Evolutionary conservation across 1,139 yeast species (phyloP), one percentile per base, ranked within the genome.

Genomic region (Protomyces arabidopsidicola): DNA sequence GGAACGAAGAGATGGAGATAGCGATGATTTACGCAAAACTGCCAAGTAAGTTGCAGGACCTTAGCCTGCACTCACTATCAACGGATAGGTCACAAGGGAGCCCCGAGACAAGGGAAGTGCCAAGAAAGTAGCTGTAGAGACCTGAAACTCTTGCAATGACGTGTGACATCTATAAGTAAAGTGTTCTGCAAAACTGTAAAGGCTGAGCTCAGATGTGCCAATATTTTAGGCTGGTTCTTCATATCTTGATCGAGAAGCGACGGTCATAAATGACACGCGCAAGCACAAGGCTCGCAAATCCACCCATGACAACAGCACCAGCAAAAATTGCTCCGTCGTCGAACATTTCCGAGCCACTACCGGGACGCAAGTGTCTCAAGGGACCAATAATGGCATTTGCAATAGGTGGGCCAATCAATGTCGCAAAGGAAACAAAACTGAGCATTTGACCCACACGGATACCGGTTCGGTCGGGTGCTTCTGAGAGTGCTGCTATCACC

Each of bases 381-480:
- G 42, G 42, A 10, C 42, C 42, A 31, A 34, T 31, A 6, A 82
- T 75, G 2, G 82, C 83, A 52, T 86, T 85, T 2, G 82, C 81
- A 34, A 82, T 74, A 24, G 86, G 86, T 63, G 82, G 75, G 0
- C 83, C 80, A 0, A 79, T 75, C 50, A 86, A 75, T 14, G 84
- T 77, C 39, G 84, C 84, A 68, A 85, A 79, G 1, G 74, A 72
- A 18, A 66, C 66, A 18, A 67, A 54, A 2, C 85, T 79, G 60
- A 85, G 81, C 39, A 83, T 76, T 69, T 85, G 79, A 0, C 90
- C 87, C 71, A 84, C 82, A 34, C 88, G 79, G 65, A 82, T 82
- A 31, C 87, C 87, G 69, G 84, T 82, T 42, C 45, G 60, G 16
- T 70, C 65, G 56, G 74, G 66, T 65, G 79, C 80, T 24, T 82